Evolutionary conservation across 345 rosid species (phyloP), one percentile per base, ranked within the genome.

Genomic region (Hirschfeldia incana): DNA sequence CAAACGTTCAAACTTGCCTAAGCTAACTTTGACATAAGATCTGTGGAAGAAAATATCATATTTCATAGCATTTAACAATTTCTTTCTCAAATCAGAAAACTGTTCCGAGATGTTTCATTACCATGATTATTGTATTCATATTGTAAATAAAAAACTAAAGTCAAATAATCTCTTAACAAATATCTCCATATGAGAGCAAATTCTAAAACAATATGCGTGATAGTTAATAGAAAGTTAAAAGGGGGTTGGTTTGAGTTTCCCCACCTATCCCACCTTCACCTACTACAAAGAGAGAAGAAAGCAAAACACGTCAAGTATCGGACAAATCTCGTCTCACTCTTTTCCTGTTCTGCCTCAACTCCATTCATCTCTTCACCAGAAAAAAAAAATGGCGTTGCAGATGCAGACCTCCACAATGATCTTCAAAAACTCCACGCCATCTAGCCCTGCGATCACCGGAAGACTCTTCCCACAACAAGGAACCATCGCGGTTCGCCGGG

Each of bases 201-300:
- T 21, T 58, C 59, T 16, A 0, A 8, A 57, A 57, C 10, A 8
- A 57, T 12, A 44, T 44, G 53, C 15, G 15, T 44, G 53, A 44
- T 44, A 44, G 53, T 44, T 44, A 16, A 55, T 55, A 3, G 3
- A 57, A 55, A 53, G 4, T 8, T 8, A 8, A 61, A 30, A 1
- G 49, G 37, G 36, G 74, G 66, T 77, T 77, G 76, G 80, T 77
- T 51, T 77, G 65, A 34, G 34, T 8, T 63, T 32, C 74, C 74
- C 32, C 63, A 76, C 80, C 80, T 32, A 76, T 46, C 76, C 39
- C 78, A 69, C 69, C 70, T 49, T 49, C 46, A 77, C 80, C 64
- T 34, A 64, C 70, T 36, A 46, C 70, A 46, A 11, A 33, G 51
- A 32, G 62, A 26, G 62, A 58, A 58, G 62, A 58, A 32, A 5